A percentile compares a stretch with the other conserved stretches of the same genome.
These are phyloP conservation scores for Tuctoria greenei DNA, from an alignment of 176 grass and related monocot genomes.

Conservation along the genomic window DNA sequence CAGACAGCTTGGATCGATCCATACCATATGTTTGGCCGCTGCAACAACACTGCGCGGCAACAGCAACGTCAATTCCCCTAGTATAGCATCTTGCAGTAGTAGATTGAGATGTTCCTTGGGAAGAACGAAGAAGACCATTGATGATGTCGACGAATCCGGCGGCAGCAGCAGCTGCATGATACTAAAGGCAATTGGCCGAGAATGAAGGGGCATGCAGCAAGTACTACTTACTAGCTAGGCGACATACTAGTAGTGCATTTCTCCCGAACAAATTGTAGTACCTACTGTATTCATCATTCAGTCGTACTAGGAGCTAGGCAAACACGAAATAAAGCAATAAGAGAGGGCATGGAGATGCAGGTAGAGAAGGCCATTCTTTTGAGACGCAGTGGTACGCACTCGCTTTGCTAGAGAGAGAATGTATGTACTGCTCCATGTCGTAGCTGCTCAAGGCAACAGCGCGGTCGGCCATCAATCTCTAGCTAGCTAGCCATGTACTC, in stretches of 20 bases:
- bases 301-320: neutral
- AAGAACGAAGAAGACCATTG: too few species aligned
- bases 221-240: neutral
- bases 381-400: neutral
- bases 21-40: neutral
- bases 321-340: neutral
- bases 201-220: neutral
- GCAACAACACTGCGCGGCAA: neutral
- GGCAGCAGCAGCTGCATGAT: neutral
- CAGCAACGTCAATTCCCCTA: neutral
- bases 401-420: neutral
- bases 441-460: too few species aligned
- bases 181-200: neutral
- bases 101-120: neutral
- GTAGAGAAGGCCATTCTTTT: neutral
- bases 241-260: neutral
- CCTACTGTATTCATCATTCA: neutral
- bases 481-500: too few species aligned
- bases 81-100: too few species aligned
- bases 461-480: too few species aligned
- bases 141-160: neutral
- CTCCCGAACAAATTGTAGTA: too few species aligned
- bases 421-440: too few species aligned
- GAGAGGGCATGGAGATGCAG: neutral
- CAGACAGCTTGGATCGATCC: slow-evolving; percentile 9